Percentiles rank a stretch among this genome's conserved stretches.
Conservation (phyloP, 148 eudicot genomes). For the Pharnaceum exiguum region DNA sequence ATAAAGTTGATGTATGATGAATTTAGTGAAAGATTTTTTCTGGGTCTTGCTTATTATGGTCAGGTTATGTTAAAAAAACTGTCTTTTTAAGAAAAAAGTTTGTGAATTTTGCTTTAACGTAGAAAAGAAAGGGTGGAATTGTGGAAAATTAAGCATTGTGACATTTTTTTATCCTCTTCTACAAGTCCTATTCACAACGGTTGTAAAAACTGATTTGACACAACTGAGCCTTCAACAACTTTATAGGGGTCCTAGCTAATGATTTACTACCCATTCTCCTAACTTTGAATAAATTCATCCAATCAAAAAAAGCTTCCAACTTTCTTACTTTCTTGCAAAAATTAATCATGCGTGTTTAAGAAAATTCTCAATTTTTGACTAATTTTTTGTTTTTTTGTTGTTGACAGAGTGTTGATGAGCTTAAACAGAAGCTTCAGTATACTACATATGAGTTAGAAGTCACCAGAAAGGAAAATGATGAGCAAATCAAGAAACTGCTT, state of each 20-base stretch:
- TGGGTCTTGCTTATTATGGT: neutral
- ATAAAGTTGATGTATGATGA: neutral
- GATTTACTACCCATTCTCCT: constrained; percentile 15
- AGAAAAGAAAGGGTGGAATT: neutral
- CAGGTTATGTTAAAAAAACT: constrained; percentile 3
- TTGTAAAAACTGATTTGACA: constrained; percentile 16
- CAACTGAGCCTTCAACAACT: neutral
- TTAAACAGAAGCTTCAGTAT: constrained; percentile 50
- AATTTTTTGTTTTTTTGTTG: constrained; percentile 1
- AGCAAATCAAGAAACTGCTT: constrained; percentile 31
- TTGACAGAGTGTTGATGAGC: constrained; percentile 44
- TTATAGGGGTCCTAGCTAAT: constrained; percentile 12
- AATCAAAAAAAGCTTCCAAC: neutral
- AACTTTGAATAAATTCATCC: constrained; percentile 13
- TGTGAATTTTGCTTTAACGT: constrained; percentile 3
- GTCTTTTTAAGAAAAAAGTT: neutral
- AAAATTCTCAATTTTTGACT: neutral
- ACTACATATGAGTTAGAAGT: constrained; percentile 51
- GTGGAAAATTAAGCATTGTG: no score
- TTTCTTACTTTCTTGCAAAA: constrained; percentile 7
- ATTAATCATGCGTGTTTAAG: neutral
- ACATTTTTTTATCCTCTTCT: neutral
- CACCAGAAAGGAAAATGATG: constrained; percentile 27
- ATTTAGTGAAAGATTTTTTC: neutral
- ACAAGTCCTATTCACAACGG: constrained; percentile 13